Percentiles rank a stretch among this genome's conserved stretches.
Evolutionary conservation across 176 grass and related monocot genomes (phyloP).

Genomic region (Phoenix dactylifera): DNA sequence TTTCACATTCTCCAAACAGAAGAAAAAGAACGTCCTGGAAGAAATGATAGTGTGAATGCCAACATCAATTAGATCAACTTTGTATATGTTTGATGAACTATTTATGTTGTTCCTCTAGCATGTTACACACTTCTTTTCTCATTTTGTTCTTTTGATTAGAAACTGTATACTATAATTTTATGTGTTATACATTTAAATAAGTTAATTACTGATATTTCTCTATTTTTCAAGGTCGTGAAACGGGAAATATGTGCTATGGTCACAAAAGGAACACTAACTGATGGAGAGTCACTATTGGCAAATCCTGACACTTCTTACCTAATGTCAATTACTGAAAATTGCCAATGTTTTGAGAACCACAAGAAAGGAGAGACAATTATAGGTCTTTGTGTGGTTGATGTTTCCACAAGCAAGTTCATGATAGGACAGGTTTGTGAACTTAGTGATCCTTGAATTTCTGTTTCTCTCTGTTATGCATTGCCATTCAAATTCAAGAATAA

Average conservation of each 20-base stretch:
- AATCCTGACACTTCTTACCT: constrained; percentile 86
- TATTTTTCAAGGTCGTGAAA: constrained; percentile 74
- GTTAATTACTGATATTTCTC: too few relatives aligned
- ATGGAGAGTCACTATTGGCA: constrained; percentile 61
- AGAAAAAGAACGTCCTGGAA: too few relatives aligned
- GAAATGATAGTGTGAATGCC: too few relatives aligned
- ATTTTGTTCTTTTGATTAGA: too few relatives aligned
- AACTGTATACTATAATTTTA: too few relatives aligned
- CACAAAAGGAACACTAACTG: constrained; percentile 84
- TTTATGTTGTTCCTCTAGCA: constrained; percentile 17
- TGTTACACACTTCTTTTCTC: too few relatives aligned
- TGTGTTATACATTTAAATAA: too few relatives aligned
- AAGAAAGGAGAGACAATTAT: constrained; percentile 35
- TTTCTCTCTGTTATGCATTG: constrained; percentile 16
- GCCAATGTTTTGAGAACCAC: constrained; percentile 28
- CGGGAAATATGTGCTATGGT: constrained; percentile 93
- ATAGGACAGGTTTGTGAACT: constrained; percentile 66
- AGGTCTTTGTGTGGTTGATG: constrained; percentile 87
- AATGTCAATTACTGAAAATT: constrained; percentile 71
- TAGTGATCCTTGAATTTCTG: constrained; percentile 4
- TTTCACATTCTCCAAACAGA: too few relatives aligned
- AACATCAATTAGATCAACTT: background rate
- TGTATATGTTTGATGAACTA: constrained; percentile 13
- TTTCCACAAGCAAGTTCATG: constrained; percentile 95
- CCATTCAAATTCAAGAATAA: too few relatives aligned